A percentile compares a stretch with the other conserved stretches of the same genome.
Conservation (phyloP, 352 stramenopile genomes). For the Thraustotheca clavata region DNA sequence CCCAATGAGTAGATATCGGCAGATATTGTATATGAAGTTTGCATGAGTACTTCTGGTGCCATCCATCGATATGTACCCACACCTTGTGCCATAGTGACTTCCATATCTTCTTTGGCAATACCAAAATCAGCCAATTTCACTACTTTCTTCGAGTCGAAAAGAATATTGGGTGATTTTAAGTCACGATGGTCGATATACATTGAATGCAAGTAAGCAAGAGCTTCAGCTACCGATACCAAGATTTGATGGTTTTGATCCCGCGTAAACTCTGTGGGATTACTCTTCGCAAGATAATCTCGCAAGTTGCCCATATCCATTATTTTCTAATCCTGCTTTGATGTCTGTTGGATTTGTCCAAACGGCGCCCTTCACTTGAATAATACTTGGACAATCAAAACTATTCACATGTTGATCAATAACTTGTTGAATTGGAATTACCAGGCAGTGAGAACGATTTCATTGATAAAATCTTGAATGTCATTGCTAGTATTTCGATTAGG, state of each 20-base stretch:
- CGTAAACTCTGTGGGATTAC: neutral
- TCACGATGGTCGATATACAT: neutral
- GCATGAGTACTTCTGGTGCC: neutral
- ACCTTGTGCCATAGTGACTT: neutral
- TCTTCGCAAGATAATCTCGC: neutral
- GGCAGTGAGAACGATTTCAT: too few relatives aligned
- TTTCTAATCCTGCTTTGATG: neutral
- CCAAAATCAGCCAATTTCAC: neutral
- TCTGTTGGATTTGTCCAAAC: slow-evolving; percentile 7
- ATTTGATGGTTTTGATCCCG: neutral
- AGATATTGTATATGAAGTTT: too few relatives aligned
- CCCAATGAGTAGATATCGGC: too few relatives aligned
- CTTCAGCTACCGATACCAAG: neutral
- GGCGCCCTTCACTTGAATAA: neutral
- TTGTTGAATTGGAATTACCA: too few relatives aligned
- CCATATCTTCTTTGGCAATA: neutral
- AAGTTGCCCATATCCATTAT: neutral
- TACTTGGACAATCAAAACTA: neutral
- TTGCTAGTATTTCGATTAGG: too few relatives aligned
- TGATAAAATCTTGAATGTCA: too few relatives aligned
- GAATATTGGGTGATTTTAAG: slow-evolving; percentile 1
- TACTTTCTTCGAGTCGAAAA: neutral
- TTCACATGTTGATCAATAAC: too few relatives aligned
- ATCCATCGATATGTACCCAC: neutral
- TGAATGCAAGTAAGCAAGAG: slow-evolving; percentile 6